Conservation (phyloP, 169 alveolate species). For the Haemoproteus tartakovskyi region DNA sequence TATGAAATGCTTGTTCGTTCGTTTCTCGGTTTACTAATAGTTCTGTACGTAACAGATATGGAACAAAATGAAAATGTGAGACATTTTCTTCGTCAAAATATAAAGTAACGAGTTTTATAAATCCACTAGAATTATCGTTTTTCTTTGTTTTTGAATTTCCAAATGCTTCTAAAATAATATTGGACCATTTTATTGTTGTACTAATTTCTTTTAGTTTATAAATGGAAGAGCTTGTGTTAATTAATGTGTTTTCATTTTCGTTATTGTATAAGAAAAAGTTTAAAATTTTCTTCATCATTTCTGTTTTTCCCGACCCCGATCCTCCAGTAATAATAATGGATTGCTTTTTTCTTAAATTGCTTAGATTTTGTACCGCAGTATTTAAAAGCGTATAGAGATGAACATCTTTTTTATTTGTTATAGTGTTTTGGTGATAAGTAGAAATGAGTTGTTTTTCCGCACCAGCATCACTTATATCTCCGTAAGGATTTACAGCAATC, state of each 20-base stretch:
- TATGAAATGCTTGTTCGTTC: conserved; percentile 18
- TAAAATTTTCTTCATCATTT: conserved; percentile 87
- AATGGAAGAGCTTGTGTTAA: too few relatives aligned
- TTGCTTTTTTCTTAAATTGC: conserved; percentile 71
- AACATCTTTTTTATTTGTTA: conserved; percentile 14
- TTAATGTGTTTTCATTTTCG: too few relatives aligned
- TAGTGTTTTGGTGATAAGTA: too few relatives aligned
- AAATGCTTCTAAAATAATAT: conserved; percentile 23
- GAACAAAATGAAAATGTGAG: conserved; percentile 1
- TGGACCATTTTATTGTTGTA: background rate
- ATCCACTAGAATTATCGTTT: conserved; percentile 36
- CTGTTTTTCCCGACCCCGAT: conserved; percentile 94
- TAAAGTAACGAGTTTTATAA: conserved; percentile 11
- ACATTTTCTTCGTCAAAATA: conserved; percentile 2
- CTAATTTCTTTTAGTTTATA: too few relatives aligned
- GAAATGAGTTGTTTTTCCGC: too few relatives aligned
- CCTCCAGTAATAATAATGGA: conserved; percentile 91
- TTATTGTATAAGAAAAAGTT: too few relatives aligned
- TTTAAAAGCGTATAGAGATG: conserved; percentile 4
- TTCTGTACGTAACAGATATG: conserved; percentile 33
- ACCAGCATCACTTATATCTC: background rate
- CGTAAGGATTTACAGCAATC: conserved; percentile 20
- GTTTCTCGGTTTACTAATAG: conserved; percentile 6
- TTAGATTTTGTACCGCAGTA: conserved; percentile 15
- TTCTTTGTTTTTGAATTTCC: conserved; percentile 26